Percentiles rank a stretch among this genome's conserved stretches.
Evolutionary conservation across 176 grass and related monocot genomes (phyloP).

Genomic region (Tillandsia fasciculata): DNA sequence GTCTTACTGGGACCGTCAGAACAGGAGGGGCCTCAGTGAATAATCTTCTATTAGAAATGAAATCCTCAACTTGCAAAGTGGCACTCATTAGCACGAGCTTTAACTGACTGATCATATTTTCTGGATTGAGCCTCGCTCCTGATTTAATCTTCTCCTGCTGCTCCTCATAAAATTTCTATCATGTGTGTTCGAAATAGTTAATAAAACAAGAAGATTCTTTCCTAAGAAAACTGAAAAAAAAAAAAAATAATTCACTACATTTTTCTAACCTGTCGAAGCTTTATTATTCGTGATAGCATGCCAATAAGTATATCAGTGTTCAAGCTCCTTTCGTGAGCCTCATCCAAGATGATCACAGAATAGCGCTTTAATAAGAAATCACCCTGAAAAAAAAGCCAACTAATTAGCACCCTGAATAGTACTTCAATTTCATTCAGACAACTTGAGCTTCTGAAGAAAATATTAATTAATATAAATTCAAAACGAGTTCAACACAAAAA

Average conservation of each 20-base stretch:
- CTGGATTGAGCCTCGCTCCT: slow-evolving; percentile 36
- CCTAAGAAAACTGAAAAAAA: slow-evolving; percentile 17
- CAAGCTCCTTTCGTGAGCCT: slow-evolving; percentile 98
- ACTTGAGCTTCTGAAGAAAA: background rate
- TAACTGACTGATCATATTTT: slow-evolving; percentile 58
- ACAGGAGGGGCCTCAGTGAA: slow-evolving; percentile 63
- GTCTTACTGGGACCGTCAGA: slow-evolving; percentile 67
- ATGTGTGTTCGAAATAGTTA: slow-evolving; percentile 24
- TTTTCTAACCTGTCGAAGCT: slow-evolving; percentile 49
- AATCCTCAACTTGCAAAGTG: slow-evolving; percentile 81
- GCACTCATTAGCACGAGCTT: slow-evolving; percentile 98
- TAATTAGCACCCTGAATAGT: slow-evolving; percentile 8
- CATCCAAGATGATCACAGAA: slow-evolving; percentile 95
- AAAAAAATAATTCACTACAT: slow-evolving; percentile 20
- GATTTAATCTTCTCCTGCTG: slow-evolving; percentile 54
- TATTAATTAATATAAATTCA: no score
- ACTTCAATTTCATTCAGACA: slow-evolving; percentile 11
- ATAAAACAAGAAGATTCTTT: slow-evolving; percentile 9
- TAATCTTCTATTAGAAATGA: slow-evolving; percentile 74
- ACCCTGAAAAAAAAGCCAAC: slow-evolving; percentile 27
- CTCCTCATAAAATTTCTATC: slow-evolving; percentile 40
- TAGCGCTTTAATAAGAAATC: slow-evolving; percentile 68
- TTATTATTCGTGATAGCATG: slow-evolving; percentile 95
- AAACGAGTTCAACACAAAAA: background rate
- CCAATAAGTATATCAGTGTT: slow-evolving; percentile 97